Evolutionary conservation across 306 rosid species (phyloP), one percentile per base, ranked within the genome.

Genomic region (Elaeagnus macrophylla): DNA sequence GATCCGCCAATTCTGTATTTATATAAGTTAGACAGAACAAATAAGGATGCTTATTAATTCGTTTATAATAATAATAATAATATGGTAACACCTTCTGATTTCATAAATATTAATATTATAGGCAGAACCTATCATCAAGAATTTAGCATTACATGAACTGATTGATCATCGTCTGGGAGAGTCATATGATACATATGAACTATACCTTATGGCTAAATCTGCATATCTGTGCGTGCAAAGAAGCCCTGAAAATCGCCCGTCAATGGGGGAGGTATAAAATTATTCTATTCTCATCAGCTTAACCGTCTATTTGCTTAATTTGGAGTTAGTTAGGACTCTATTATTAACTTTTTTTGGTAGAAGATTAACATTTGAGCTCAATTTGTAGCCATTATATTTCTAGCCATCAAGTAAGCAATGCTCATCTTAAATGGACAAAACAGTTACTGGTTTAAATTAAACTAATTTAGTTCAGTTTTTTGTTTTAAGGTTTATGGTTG

Each of bases 161-260:
- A 61, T 89, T 41, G 97, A 89, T 75, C 54, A 49, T 66, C 93
- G 83, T 59, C 65, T 85, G 11, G 83, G 77, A 12, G 81, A 85
- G 54, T 68, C 77, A 14, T 85, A 77, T 64, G 95, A 75, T 54
- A 80, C 72, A 0, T 65, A 72, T 47, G 83, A 78, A 67, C 53
- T 85, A 46, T 82, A 82, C 71, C 79, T 77, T 43, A 80, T 89
- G 89, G 83, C 86, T 35, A 85, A 78, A 72, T 76, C 89, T 25
- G 95, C 97, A 12, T 64, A 42, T 62, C 73, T 76, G 6, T 89
- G 95, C 17, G 66, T 80, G 35, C 86, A 78, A 67, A 69, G 68
- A 65, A 67, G 67, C 39, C 88, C 97, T 37, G 73, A 71, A 61
- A 72, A 56, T 77, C 88, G 97, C 42, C 93, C 95, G 15, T 78